Evolutionary conservation across 2,329 filamentous ascomycete genomes (phyloP), one percentile per base, ranked within the genome.

Genomic region (Colletotrichum nymphaeae): DNA sequence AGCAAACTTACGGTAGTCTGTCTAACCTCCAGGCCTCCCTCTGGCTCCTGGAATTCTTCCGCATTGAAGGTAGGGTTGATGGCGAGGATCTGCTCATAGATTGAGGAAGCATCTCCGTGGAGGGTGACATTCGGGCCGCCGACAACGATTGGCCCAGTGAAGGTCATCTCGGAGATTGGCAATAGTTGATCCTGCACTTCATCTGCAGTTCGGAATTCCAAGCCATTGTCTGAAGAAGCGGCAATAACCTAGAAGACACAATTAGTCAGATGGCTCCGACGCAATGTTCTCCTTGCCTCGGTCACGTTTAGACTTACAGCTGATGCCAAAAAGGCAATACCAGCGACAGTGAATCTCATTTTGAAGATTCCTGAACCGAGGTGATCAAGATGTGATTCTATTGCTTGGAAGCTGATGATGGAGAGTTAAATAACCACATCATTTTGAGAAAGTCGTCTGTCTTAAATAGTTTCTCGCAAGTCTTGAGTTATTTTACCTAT

Each of bases 121-220:
- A 73, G 66, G 14, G 66, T 73, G 52, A 73, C 53, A 5, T 69
- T 63, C n/a, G 62, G 58, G 11, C 53, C 53, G 9, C 60, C 70
- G n/a, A 62, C 19, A 3, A 52, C 52, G 66, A 73, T 14, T 4
- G 62, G 67, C 11, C 67, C 67, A 16, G 62, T 70, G 37, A 70
- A 70, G 12, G 35, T 26, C 53, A 70, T 57, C 8, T 66, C 67
- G 4, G 26, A 42, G 4, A 70, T 52, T 11, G 58, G 67, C 24
- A 63, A n/a, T 9, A 24, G 16, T 9, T 35, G 58, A 26, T 57
- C 52, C 8, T 22, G 32, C 49, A 63, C 14, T 35, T 67, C 69
- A 19, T 67, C 63, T 1, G 32, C 57, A 52, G 63, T 56, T 11
- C 69, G 58, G 52, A 63, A 24, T 22, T 37, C 16, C n/a, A 37